A percentile compares a stretch with the other conserved stretches of the same genome.
Conservation (phyloP, 2,329 filamentous ascomycete genomes). For the Colletotrichum sp. region DNA sequence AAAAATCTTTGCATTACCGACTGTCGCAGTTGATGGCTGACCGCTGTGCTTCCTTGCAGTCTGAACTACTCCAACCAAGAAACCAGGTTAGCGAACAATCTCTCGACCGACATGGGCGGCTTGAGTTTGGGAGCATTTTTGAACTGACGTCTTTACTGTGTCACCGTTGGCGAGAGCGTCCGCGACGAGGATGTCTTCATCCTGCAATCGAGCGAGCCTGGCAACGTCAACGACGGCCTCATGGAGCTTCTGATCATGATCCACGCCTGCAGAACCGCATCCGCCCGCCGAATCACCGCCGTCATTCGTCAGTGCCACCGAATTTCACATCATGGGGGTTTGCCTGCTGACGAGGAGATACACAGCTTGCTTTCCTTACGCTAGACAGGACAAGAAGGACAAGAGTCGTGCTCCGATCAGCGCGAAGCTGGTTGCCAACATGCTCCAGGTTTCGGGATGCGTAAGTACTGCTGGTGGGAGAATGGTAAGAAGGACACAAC, state of each 20-base stretch:
- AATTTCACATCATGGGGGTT: not conserved
- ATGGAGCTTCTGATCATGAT: slow-evolving; percentile 96
- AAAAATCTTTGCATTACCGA: slow-evolving; percentile 42
- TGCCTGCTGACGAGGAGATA: not conserved
- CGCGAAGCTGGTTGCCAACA: slow-evolving; percentile 89
- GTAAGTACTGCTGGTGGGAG: not conserved
- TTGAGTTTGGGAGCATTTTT: not conserved
- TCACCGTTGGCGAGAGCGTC: slow-evolving; percentile 88
- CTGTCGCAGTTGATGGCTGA: slow-evolving; percentile 49
- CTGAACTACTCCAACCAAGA: slow-evolving; percentile 81
- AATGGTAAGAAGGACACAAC: not conserved
- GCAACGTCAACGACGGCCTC: slow-evolving; percentile 89
- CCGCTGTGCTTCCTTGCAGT: slow-evolving; percentile 28
- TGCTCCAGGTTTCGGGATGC: slow-evolving; percentile 87
- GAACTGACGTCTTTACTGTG: slow-evolving; percentile 46
- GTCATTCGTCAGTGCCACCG: slow-evolving; percentile 56
- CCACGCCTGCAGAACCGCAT: slow-evolving; percentile 71
- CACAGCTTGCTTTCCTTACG: slow-evolving; percentile 84
- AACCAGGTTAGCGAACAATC: slow-evolving; percentile 41
- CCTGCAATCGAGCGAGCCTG: slow-evolving; percentile 84
- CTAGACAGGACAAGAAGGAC: slow-evolving; percentile 92
- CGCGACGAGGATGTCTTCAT: slow-evolving; percentile 86
- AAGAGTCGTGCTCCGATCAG: slow-evolving; percentile 83
- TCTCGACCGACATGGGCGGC: not conserved
- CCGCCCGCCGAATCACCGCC: slow-evolving; percentile 81